Evolutionary conservation across 1,284 basidiomycete species (phyloP).

Genomic region (Puccinia polysora): DNA sequence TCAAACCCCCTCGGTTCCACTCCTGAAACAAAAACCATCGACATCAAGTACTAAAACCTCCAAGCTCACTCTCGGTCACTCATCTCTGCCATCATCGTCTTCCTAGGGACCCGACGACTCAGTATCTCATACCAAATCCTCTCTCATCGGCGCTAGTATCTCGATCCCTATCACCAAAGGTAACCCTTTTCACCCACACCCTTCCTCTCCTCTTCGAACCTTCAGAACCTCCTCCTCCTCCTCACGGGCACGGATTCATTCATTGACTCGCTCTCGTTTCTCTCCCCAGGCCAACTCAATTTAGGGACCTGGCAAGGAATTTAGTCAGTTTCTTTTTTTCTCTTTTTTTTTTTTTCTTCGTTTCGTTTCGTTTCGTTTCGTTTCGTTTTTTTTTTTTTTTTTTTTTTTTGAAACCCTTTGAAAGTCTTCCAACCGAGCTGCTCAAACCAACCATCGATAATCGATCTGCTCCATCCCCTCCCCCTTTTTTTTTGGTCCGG

Average conservation of each 20-base stretch:
- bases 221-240: too few species aligned
- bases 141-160: conserved; percentile 49
- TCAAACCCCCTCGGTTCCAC: too few species aligned
- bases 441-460: neutral
- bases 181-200: neutral
- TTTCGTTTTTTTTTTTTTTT: neutral
- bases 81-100: too few species aligned
- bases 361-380: neutral
- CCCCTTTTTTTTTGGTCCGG: too few species aligned
- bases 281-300: conserved; percentile 33
- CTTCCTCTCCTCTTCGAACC: too few species aligned
- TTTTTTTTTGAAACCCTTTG: neutral
- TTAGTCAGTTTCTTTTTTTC: conserved; percentile 25
- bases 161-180: conserved; percentile 44
- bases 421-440: too few species aligned
- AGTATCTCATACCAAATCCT: conserved; percentile 52
- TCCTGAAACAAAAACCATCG: too few species aligned
- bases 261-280: neutral
- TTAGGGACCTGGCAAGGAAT: conserved; percentile 44
- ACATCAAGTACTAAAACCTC: too few species aligned
- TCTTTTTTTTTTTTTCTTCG: neutral
- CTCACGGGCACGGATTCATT: neutral
- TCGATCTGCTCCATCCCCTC: neutral
- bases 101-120: conserved; percentile 45
- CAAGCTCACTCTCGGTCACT: too few species aligned